phyloP scores from a whole-genome alignment of 768 basidiomycete species.

The Lentinula detonsa region DNA sequence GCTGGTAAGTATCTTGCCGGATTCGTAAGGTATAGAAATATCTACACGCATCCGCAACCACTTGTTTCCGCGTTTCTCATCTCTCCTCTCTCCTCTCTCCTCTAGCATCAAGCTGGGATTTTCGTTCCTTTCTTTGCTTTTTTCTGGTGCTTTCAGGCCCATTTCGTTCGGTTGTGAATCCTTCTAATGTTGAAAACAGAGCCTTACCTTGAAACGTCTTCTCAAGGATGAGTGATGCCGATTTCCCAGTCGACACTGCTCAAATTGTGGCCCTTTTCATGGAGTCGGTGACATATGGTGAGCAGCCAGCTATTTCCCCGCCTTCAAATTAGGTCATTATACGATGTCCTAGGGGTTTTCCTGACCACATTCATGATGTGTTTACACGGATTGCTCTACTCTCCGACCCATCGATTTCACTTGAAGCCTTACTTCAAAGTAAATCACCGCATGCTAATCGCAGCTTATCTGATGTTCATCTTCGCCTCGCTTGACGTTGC shows the following conservation, averaged over 20 bases:
- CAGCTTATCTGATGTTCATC: constrained; percentile 30
- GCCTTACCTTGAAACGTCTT: neutral
- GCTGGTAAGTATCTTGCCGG: no score
- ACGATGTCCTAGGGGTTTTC: constrained; percentile 21
- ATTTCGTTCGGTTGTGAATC: neutral
- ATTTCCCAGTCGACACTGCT: constrained; percentile 27
- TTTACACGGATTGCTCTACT: constrained; percentile 15
- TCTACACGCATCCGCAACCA: neutral
- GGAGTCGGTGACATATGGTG: constrained; percentile 33
- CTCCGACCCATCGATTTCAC: constrained; percentile 27
- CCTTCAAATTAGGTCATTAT: neutral
- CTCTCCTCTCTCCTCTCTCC: neutral
- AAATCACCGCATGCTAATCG: constrained; percentile 29
- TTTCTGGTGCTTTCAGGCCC: neutral
- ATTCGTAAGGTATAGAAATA: neutral
- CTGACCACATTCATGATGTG: constrained; percentile 30
- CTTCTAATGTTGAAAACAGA: neutral
- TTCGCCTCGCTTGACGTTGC: constrained; percentile 35
- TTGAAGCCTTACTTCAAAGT: constrained; percentile 10
- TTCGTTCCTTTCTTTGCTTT: neutral
- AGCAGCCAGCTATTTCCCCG: neutral
- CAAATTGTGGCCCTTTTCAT: constrained; percentile 35
- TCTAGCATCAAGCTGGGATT: neutral
- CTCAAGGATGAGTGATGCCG: neutral
- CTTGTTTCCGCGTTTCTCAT: neutral